Evolutionary conservation across 305 asterid genomes (phyloP).

Genomic region (Withania somnifera): DNA sequence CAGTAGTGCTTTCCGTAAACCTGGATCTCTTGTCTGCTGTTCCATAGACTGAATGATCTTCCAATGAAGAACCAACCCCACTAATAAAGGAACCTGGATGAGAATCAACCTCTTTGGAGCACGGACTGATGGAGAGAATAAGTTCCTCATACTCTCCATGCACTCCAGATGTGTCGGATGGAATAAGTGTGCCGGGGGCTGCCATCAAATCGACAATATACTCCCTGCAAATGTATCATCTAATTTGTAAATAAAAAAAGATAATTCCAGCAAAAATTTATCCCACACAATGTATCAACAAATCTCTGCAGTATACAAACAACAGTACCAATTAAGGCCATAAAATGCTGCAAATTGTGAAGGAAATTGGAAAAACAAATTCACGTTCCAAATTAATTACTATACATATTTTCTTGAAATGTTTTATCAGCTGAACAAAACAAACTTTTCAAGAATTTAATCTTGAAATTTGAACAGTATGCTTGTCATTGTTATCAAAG

Average conservation of each 20-base stretch:
- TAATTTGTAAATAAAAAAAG: constrained; percentile 9
- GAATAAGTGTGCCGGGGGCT: constrained; percentile 92
- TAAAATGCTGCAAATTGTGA: not conserved
- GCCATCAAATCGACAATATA: constrained; percentile 93
- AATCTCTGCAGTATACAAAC: not conserved
- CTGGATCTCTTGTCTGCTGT: constrained; percentile 22
- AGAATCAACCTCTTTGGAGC: constrained; percentile 25
- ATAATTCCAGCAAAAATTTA: constrained; percentile 8
- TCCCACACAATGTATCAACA: not conserved
- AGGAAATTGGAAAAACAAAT: not conserved
- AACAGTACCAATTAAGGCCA: not conserved
- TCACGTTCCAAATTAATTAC: not conserved
- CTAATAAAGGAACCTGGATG: constrained; percentile 32
- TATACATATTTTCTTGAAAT: not conserved
- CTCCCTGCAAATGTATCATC: constrained; percentile 55
- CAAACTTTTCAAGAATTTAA: not conserved
- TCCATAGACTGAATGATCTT: constrained; percentile 23
- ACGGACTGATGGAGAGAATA: constrained; percentile 14
- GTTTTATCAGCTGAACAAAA: not conserved
- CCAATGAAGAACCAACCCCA: constrained; percentile 24
- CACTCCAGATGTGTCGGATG: constrained; percentile 64
- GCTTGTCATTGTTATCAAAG: not conserved
- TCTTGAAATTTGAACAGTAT: not conserved
- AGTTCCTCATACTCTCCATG: constrained; percentile 29
- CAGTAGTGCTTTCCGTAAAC: constrained; percentile 19